A percentile compares a stretch with the other conserved stretches of the same genome.
Conservation (phyloP, 805 yeast species). For the Diddensiella transvaalensis region DNA sequence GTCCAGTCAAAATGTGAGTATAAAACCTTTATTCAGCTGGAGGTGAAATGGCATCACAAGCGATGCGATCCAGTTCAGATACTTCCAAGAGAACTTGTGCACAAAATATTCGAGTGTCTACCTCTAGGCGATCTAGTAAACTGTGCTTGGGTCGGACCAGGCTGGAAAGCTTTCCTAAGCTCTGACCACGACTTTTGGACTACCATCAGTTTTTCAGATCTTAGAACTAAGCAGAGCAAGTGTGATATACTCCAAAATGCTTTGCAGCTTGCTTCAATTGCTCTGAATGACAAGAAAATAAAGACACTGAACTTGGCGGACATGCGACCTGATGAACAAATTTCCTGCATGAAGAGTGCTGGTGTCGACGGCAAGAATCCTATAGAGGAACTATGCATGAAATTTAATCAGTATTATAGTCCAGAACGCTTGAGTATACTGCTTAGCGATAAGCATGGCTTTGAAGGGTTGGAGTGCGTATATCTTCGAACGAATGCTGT, state of each 20-base stretch:
- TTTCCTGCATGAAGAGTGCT: too few relatives aligned
- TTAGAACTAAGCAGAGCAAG: too few relatives aligned
- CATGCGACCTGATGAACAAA: too few relatives aligned
- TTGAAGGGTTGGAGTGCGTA: neutral
- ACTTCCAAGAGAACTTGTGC: neutral
- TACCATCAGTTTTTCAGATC: too few relatives aligned
- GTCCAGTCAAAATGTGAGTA: neutral
- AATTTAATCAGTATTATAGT: too few relatives aligned
- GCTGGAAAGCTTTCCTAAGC: neutral
- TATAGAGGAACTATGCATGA: too few relatives aligned
- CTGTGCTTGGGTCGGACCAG: neutral
- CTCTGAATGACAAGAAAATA: too few relatives aligned
- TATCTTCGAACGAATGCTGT: neutral
- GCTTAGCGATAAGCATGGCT: neutral
- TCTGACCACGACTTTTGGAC: neutral
- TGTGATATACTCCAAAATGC: too few relatives aligned
- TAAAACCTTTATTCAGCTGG: neutral
- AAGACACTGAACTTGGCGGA: too few relatives aligned
- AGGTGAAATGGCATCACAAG: neutral
- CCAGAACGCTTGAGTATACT: neutral
- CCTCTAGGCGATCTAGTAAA: neutral
- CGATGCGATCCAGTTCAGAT: neutral
- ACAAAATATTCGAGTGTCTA: neutral
- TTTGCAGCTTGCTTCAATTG: too few relatives aligned
- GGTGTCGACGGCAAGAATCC: too few relatives aligned